Evolutionary conservation across 495 filamentous ascomycete species (phyloP), one percentile per base, ranked within the genome.

Genomic region (Chaetomium tenue): DNA sequence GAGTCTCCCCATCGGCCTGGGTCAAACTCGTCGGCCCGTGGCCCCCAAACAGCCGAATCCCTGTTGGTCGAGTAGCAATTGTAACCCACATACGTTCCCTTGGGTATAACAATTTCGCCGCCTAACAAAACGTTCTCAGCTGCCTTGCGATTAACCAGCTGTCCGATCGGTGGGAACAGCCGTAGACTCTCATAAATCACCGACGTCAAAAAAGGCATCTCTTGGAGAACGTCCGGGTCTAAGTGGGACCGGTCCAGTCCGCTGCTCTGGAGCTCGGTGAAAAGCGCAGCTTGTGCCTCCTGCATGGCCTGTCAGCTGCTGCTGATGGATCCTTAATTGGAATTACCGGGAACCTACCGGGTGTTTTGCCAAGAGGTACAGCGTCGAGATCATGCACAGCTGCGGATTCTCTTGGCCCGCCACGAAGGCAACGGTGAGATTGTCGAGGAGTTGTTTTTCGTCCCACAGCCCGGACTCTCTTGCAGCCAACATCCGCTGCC

Each of bases 331-430:
- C 12, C 18, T 30, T 15, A 8, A 48, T 7, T 25, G 9, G 28
- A 22, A 47, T 47, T 11, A 2, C 18, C n/a, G 20, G 5, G 0
- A 2, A 42, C 61, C 11, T 58, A 65, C 67, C 39, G 63, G 68
- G 58, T 76, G 63, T 26, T 73, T 70, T 11, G 70, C 77, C 15
- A 80, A 65, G 9, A 77, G 60, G 30, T 72, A 76, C 0, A 80
- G 53, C n/a, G 67, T 68, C 0, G 73, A 72, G 1, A 74, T 70
- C 44, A 77, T 57, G 37, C 68, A 57, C 9, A 74, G 65, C 65
- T 77, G 75, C 0, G 74, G 74, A 59, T 80, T 80, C 61, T 78
- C 77, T 23, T 78, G 75, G 3, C 74, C 71, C 2, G 77, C 75
- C 33, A 78, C 68, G 61, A 77, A 79, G 1, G 63, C 50, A 5